phyloP scores from a whole-genome alignment of 2,329 filamentous ascomycete genomes.

The Dactylellina drechsleri region DNA sequence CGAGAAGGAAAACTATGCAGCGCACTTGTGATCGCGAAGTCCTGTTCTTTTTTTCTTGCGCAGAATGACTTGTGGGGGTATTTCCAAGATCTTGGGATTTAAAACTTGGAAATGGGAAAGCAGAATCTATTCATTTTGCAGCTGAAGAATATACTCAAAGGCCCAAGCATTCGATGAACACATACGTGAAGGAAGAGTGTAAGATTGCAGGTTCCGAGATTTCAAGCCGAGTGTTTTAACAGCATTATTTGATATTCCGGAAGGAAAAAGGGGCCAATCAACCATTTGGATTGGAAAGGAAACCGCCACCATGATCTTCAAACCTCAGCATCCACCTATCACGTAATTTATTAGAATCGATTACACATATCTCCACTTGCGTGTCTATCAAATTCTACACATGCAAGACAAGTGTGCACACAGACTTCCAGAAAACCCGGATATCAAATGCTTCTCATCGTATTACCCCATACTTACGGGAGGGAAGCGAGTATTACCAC shows the following conservation, averaged over 20 bases:
- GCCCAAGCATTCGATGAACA: too few species aligned
- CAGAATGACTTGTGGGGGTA: background rate
- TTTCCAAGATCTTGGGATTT: too few species aligned
- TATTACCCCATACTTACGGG: constrained; percentile 17
- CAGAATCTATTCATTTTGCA: too few species aligned
- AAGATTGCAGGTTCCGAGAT: background rate
- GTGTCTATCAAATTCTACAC: too few species aligned
- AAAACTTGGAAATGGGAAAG: too few species aligned
- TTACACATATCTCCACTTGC: constrained; percentile 16
- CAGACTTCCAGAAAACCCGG: constrained; percentile 18
- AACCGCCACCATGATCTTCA: constrained; percentile 7
- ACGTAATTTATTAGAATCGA: constrained; percentile 22
- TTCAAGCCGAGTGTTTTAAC: background rate
- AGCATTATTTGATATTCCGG: background rate
- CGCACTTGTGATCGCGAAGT: background rate
- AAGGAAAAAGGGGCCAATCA: background rate
- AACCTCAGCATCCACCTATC: constrained; percentile 7
- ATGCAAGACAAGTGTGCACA: background rate
- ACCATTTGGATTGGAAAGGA: too few species aligned
- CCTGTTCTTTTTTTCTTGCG: background rate
- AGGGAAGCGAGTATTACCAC: constrained; percentile 30
- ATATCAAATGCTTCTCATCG: background rate
- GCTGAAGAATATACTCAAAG: too few species aligned
- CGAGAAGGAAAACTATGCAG: constrained; percentile 7
- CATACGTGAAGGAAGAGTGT: background rate